These are phyloP conservation scores for Aspergillus sp. DNA, from an alignment of 2,329 filamentous ascomycete species.

Conservation along the genomic window DNA sequence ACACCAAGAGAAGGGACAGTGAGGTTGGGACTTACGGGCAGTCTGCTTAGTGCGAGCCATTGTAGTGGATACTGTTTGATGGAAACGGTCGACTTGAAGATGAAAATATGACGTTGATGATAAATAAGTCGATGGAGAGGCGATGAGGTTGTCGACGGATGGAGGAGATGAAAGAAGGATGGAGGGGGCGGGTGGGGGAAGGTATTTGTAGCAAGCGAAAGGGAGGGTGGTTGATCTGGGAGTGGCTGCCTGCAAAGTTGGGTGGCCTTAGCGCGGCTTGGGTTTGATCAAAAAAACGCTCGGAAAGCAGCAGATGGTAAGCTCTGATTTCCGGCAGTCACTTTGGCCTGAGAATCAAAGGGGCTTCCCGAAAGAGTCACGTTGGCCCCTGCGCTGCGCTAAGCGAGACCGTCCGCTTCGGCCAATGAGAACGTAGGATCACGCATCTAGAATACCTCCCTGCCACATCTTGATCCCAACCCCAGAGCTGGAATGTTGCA, in stretches of 20 bases:
- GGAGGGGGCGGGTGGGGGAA: constrained; percentile 39
- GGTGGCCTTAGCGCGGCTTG: constrained; percentile 27
- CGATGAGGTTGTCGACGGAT: constrained; percentile 12
- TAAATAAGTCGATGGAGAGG: constrained; percentile 27
- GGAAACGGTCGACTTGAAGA: constrained; percentile 28
- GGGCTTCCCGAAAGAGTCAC: constrained; percentile 4
- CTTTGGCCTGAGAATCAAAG: constrained; percentile 30
- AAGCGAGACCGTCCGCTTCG: constrained; percentile 32
- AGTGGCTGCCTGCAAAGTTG: constrained; percentile 22
- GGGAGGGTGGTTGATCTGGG: constrained; percentile 37
- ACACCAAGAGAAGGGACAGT: constrained; percentile 20
- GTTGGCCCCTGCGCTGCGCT: constrained; percentile 21
- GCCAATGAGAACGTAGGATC: constrained; percentile 42
- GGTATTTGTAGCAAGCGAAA: constrained; percentile 42
- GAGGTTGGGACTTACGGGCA: constrained; percentile 46
- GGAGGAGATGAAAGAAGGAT: constrained; percentile 37
- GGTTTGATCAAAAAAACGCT: constrained; percentile 32
- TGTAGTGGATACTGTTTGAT: constrained; percentile 31
- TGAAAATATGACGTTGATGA: constrained; percentile 30
- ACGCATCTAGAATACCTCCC: constrained; percentile 30
- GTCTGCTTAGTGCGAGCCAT: constrained; percentile 56
- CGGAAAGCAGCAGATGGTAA: constrained; percentile 35
- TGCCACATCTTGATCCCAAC: constrained; percentile 36
- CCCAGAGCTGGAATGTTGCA: constrained; percentile 18
- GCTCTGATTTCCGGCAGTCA: constrained; percentile 28